Evolutionary conservation across 2,329 filamentous ascomycete species (phyloP).

Genomic region (Aspergillus clavatus): DNA sequence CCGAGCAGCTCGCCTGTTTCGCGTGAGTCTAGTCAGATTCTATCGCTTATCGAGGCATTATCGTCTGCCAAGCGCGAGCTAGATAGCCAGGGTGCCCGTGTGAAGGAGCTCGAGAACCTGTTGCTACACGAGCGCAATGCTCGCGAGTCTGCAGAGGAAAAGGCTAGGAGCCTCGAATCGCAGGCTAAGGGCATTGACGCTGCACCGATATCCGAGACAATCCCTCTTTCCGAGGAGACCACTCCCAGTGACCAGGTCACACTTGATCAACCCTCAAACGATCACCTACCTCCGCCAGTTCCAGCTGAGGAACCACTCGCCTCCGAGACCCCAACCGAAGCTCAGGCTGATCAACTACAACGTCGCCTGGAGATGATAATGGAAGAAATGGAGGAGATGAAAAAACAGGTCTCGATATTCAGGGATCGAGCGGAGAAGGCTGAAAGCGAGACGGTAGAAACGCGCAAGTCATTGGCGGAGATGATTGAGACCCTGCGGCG

Average conservation of each 20-base stretch:
- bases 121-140: conserved; percentile 75
- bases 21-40: conserved; percentile 66
- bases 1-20: conserved; percentile 42
- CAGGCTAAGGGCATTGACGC: conserved; percentile 41
- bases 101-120: conserved; percentile 75
- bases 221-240: not conserved
- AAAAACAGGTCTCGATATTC: conserved; percentile 72
- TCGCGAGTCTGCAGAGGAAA: conserved; percentile 76
- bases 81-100: conserved; percentile 71
- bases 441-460: conserved; percentile 68
- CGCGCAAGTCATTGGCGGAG: conserved; percentile 71
- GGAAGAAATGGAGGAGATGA: conserved; percentile 74
- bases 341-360: conserved; percentile 52
- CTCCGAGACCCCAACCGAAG: conserved; percentile 24
- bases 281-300: conserved; percentile 8
- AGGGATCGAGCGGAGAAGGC: conserved; percentile 72
- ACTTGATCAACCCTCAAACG: conserved; percentile 10
- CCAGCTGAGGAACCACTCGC: conserved; percentile 30
- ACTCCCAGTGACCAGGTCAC: conserved; percentile 5
- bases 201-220: conserved; percentile 1
- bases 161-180: conserved; percentile 65
- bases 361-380: conserved; percentile 71
- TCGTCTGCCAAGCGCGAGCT: conserved; percentile 81
- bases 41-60: conserved; percentile 78
- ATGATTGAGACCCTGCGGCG: conserved; percentile 79